These are phyloP conservation scores for Penicillium psychrofluorescens DNA, from an alignment of 495 filamentous ascomycete genomes.

Conservation along the genomic window DNA sequence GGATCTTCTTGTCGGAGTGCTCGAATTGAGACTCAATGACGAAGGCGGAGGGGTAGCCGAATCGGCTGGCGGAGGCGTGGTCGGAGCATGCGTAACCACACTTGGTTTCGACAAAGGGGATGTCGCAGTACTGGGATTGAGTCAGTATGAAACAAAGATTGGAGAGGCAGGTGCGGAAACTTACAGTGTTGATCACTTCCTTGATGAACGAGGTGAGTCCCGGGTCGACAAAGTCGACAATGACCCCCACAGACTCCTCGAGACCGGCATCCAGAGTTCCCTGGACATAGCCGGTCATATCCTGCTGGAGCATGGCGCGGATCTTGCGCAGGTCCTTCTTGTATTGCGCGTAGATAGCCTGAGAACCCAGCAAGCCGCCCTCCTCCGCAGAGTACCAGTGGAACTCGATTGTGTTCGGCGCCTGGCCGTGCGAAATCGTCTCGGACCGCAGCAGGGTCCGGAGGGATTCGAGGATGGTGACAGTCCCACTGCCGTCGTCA, in stretches of 20 bases:
- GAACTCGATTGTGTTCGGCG: conserved; percentile 81
- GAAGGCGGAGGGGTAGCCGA: conserved; percentile 90
- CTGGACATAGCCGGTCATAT: conserved; percentile 93
- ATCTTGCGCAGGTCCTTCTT: conserved; percentile 67
- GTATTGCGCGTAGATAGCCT: conserved; percentile 84
- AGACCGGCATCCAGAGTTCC: conserved; percentile 77
- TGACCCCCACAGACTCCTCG: conserved; percentile 83
- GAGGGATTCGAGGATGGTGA: conserved; percentile 70
- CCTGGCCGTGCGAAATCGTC: conserved; percentile 43
- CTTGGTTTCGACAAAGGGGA: conserved; percentile 84
- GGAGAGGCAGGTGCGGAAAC: conserved; percentile 3
- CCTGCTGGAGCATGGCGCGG: conserved; percentile 98
- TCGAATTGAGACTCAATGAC: conserved; percentile 89
- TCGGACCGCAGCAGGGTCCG: conserved; percentile 54
- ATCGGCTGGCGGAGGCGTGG: conserved; percentile 92
- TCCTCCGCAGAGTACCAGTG: conserved; percentile 95
- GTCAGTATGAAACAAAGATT: conserved; percentile 1
- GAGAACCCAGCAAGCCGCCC: conserved; percentile 76
- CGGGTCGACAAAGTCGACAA: conserved; percentile 83
- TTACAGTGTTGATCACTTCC: conserved; percentile 67
- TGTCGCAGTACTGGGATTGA: conserved; percentile 66
- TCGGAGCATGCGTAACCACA: conserved; percentile 98
- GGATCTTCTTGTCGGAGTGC: conserved; percentile 81
- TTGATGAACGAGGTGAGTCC: conserved; percentile 89
- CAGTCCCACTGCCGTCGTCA: conserved; percentile 69